phyloP scores from a whole-genome alignment of 768 basidiomycete species.

The Boletus subcaerulescens region DNA sequence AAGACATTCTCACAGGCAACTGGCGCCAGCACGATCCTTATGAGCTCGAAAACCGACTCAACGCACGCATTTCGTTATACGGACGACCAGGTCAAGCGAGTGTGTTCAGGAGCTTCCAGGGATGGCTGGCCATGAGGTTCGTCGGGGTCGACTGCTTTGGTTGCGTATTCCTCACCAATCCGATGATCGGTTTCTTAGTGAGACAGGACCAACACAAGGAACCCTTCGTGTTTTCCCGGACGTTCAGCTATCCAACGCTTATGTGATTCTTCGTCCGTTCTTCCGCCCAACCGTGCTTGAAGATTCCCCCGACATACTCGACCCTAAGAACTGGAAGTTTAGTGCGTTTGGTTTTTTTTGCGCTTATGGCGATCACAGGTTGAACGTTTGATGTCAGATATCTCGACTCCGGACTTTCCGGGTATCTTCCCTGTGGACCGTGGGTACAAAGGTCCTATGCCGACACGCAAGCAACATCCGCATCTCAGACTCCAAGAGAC shows the following conservation, averaged over 20 bases:
- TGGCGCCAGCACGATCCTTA: constrained; percentile 70
- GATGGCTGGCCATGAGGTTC: constrained; percentile 73
- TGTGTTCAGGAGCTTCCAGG: constrained; percentile 67
- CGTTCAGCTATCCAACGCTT: constrained; percentile 63
- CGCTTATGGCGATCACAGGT: constrained; percentile 19
- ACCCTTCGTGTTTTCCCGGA: constrained; percentile 69
- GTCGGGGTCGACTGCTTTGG: constrained; percentile 2
- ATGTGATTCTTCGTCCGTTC: constrained; percentile 74
- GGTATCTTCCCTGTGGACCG: constrained; percentile 35
- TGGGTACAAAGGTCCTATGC: constrained; percentile 40
- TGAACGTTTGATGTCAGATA: constrained; percentile 33
- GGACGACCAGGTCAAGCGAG: constrained; percentile 51
- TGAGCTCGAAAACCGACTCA: constrained; percentile 54
- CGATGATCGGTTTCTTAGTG: constrained; percentile 31
- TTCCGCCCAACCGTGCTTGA: constrained; percentile 50
- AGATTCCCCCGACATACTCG: constrained; percentile 41
- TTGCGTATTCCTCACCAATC: not conserved
- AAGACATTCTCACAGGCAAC: constrained; percentile 55
- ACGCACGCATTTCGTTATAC: constrained; percentile 64
- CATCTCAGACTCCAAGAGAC: constrained; percentile 60
- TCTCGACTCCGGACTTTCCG: constrained; percentile 49
- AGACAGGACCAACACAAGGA: constrained; percentile 68
- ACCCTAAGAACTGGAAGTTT: constrained; percentile 54
- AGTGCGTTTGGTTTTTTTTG: constrained; percentile 27
- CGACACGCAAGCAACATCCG: constrained; percentile 58